These are phyloP conservation scores for Drosera capensis DNA, from an alignment of 148 eudicot species.

Conservation along the genomic window DNA sequence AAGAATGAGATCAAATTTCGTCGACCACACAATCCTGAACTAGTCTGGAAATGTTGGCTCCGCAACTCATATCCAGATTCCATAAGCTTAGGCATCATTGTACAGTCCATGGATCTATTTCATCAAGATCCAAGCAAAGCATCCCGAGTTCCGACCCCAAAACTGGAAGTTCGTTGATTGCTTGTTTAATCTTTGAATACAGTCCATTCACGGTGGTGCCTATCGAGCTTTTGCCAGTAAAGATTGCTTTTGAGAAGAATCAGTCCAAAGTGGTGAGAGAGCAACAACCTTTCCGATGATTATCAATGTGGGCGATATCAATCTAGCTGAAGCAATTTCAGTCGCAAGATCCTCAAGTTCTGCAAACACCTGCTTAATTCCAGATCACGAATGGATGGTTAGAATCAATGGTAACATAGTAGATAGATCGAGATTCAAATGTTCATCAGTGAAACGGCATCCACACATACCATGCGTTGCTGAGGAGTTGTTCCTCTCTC, in stretches of 20 bases:
- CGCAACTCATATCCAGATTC: too few relatives aligned
- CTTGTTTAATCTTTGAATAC: too few relatives aligned
- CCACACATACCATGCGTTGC: slow-evolving; percentile 55
- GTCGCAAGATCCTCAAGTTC: slow-evolving; percentile 64
- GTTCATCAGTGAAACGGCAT: not conserved
- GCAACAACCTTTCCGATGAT: slow-evolving; percentile 92
- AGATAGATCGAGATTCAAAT: not conserved
- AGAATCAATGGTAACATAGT: not conserved
- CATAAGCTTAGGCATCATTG: too few relatives aligned
- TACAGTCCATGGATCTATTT: too few relatives aligned
- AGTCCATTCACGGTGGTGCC: too few relatives aligned
- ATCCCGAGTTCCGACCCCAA: too few relatives aligned
- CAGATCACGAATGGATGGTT: slow-evolving; percentile 2
- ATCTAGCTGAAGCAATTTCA: slow-evolving; percentile 32
- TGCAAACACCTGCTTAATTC: slow-evolving; percentile 73
- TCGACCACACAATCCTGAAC: too few relatives aligned
- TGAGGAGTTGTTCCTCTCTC: slow-evolving; percentile 96
- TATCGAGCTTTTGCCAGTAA: not conserved
- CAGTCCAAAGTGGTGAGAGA: slow-evolving; percentile 79
- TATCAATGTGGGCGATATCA: slow-evolving; percentile 77
- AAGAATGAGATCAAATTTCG: too few relatives aligned
- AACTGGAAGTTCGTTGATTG: too few relatives aligned
- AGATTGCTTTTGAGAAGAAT: slow-evolving; percentile 7
- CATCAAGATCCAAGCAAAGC: too few relatives aligned
- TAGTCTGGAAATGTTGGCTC: too few relatives aligned